phyloP scores from a whole-genome alignment of 495 filamentous ascomycete genomes.

The Podospora bellae-mahoneyi region DNA sequence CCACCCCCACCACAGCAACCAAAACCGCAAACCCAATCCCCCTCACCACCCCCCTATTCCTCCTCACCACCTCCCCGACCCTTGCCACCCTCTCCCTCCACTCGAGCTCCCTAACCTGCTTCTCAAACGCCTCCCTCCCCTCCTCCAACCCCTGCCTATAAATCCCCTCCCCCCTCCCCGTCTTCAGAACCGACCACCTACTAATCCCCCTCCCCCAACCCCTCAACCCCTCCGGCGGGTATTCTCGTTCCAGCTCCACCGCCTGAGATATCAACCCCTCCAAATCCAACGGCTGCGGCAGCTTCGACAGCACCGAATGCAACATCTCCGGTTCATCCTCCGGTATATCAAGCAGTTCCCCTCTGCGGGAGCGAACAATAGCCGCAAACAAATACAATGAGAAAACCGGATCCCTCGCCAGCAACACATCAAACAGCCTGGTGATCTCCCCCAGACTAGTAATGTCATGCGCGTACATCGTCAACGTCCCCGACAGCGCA shows the following conservation, averaged over 20 bases:
- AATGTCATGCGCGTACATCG: slow-evolving; percentile 94
- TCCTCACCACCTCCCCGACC: slow-evolving; percentile 52
- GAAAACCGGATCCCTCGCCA: slow-evolving; percentile 81
- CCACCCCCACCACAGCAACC: slow-evolving; percentile 53
- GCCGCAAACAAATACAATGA: slow-evolving; percentile 88
- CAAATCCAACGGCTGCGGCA: slow-evolving; percentile 79
- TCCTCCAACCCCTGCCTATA: slow-evolving; percentile 12
- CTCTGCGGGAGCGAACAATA: slow-evolving; percentile 73
- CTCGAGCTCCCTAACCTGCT: slow-evolving; percentile 64
- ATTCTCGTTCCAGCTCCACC: slow-evolving; percentile 45
- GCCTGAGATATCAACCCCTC: slow-evolving; percentile 70
- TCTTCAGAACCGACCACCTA: slow-evolving; percentile 76
- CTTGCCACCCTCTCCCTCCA: slow-evolving; percentile 58
- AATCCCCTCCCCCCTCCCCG: slow-evolving; percentile 34
- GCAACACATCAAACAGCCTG: slow-evolving; percentile 83
- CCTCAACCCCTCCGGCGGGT: slow-evolving; percentile 72
- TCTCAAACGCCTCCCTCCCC: slow-evolving; percentile 53
- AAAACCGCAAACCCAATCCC: slow-evolving; percentile 60
- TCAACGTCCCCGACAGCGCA: slow-evolving; percentile 83
- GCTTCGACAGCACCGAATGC: slow-evolving; percentile 80
- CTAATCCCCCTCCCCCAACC: slow-evolving; percentile 68
- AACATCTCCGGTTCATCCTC: slow-evolving; percentile 91
- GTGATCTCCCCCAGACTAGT: slow-evolving; percentile 84
- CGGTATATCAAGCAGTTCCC: slow-evolving; percentile 77
- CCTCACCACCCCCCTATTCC: slow-evolving; percentile 55